Base-by-base conservation (phyloP, 352 stramenopile genomes). In the Pythium dissimile region DNA sequence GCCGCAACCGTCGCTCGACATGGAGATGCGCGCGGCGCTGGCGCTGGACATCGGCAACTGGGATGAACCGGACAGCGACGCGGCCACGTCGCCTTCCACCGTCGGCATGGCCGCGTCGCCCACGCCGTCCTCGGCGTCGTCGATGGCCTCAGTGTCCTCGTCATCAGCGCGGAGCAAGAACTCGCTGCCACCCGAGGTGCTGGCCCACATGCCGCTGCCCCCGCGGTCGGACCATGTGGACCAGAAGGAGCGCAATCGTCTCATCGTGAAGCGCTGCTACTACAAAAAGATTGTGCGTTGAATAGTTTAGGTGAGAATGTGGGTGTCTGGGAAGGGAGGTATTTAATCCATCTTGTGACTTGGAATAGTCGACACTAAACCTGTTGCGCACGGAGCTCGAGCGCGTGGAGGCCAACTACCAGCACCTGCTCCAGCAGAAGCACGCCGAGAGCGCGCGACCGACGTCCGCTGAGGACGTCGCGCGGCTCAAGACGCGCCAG, bases 231-330 rank as follows among this genome's bases (percentile, higher is more conserved):
- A 57, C 24, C 41, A 66, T 11, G 24, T 54, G 21, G 58, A 66
- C 44, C 58, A 66, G 35, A 55, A 54, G 13, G 58, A 66, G 44
- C 58, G 58, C 34, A 66, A 66, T 37, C 58, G 58, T 20, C 58
- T 66, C 26, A 85, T 86, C 54, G 78, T 82, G 59, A 86, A 87
- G 65, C 73, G 76, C 5, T 77, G 80, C 41, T 90, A 90, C 77
- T 88, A 88, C 72, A 86, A 86, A 67, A 88, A 88, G 62, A 86
- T 86, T 48, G 78, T 88, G 68, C 58, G 78, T 84, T 48, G 44
- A 8, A 24, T 13, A 7, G 2, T 11, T 15, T 20, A 26, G 28
- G 34, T 34, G 12, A 16, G 28, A n/a, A n/a, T 30, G 30, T 15
- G 16, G 28, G 28, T 37, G 27, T 8, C 21, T 31, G 28, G 13